phyloP scores from a whole-genome alignment of 2,329 filamentous ascomycete genomes.

The Aureobasidium musti region DNA sequence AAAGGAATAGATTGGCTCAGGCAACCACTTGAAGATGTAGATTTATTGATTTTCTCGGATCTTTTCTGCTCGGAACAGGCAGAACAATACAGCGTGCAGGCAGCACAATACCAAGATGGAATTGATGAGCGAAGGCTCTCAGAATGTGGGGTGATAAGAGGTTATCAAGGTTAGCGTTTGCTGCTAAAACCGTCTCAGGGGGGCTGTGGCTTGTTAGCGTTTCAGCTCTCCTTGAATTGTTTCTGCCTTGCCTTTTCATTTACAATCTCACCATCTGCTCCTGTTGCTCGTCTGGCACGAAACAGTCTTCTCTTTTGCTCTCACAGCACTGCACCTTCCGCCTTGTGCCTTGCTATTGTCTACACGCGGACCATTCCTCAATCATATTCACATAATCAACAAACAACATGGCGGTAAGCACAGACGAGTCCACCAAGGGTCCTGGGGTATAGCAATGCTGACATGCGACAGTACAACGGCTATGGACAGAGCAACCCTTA shows the following conservation, averaged over 20 bases:
- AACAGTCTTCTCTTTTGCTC: neutral
- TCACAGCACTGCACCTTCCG: neutral
- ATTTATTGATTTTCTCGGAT: no score
- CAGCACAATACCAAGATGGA: neutral
- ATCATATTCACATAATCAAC: constrained; percentile 6
- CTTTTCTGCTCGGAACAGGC: neutral
- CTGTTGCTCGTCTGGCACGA: constrained; percentile 25
- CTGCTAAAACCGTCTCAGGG: constrained; percentile 10
- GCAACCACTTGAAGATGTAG: neutral
- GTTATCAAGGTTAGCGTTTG: constrained; percentile 10
- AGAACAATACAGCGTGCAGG: neutral
- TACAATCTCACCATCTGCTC: constrained; percentile 16
- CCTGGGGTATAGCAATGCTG: constrained; percentile 8
- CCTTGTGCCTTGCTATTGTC: neutral
- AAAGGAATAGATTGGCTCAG: constrained; percentile 8
- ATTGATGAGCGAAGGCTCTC: neutral
- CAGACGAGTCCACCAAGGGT: neutral
- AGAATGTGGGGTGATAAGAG: constrained; percentile 5
- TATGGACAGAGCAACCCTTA: constrained; percentile 62
- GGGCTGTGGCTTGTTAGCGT: constrained; percentile 20
- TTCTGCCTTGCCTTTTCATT: constrained; percentile 15
- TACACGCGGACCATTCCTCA: neutral
- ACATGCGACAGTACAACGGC: constrained; percentile 43
- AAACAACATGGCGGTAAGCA: constrained; percentile 32
- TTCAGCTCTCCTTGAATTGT: constrained; percentile 17